Evolutionary conservation across 2,329 filamentous ascomycete species (phyloP).

Genomic region (Fusarium pseudograminearum): DNA sequence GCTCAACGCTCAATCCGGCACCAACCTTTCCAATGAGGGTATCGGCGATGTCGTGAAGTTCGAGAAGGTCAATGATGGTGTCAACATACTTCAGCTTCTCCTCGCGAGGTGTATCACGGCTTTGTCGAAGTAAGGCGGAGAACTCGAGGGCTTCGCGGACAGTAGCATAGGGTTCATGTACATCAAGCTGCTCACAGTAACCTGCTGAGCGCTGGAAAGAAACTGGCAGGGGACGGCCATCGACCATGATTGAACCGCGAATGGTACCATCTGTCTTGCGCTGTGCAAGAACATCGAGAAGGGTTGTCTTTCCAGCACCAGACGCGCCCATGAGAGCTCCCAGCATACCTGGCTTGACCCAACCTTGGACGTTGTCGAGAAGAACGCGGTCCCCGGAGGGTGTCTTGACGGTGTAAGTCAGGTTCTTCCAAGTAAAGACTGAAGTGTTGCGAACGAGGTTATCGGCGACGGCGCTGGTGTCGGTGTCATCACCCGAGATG

Average conservation of each 20-base stretch:
- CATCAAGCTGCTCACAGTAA: slow-evolving; percentile 84
- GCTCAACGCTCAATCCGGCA: slow-evolving; percentile 63
- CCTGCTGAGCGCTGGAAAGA: slow-evolving; percentile 84
- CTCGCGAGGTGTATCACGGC: slow-evolving; percentile 68
- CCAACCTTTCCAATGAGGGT: slow-evolving; percentile 65
- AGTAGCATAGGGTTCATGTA: slow-evolving; percentile 79
- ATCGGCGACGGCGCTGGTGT: slow-evolving; percentile 41
- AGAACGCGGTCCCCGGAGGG: slow-evolving; percentile 73
- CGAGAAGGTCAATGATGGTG: slow-evolving; percentile 76
- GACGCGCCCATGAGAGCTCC: slow-evolving; percentile 85
- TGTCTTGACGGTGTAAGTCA: slow-evolving; percentile 76
- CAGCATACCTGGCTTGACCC: slow-evolving; percentile 83
- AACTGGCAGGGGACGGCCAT: slow-evolving; percentile 76
- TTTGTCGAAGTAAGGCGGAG: slow-evolving; percentile 79
- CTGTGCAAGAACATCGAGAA: slow-evolving; percentile 84
- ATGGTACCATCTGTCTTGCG: slow-evolving; percentile 84
- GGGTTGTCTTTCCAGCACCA: slow-evolving; percentile 86
- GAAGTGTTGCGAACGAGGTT: slow-evolving; percentile 72
- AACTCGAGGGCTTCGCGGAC: slow-evolving; percentile 83
- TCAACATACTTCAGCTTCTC: slow-evolving; percentile 83
- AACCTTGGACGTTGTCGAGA: slow-evolving; percentile 83
- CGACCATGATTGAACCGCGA: slow-evolving; percentile 79
- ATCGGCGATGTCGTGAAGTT: slow-evolving; percentile 62
- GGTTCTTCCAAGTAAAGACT: slow-evolving; percentile 80
- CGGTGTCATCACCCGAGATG: slow-evolving; percentile 23